Percentiles rank a stretch among this genome's conserved stretches.
Evolutionary conservation across 2,329 filamentous ascomycete species (phyloP).

Genomic region (Talaromyces rugulosus): DNA sequence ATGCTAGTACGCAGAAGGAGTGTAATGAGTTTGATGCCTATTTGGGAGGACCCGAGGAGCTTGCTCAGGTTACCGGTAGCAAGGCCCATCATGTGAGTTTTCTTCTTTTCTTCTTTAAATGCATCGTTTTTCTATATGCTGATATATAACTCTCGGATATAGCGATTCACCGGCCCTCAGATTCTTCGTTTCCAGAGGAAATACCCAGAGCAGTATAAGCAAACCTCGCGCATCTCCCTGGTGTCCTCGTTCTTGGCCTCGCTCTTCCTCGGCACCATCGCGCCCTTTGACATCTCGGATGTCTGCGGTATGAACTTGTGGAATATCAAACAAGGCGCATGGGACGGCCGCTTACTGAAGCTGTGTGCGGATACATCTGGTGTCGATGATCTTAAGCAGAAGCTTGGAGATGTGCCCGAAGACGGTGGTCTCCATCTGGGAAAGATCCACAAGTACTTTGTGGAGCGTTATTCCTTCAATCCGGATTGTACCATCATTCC

Average conservation of each 20-base stretch:
- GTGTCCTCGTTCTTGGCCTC: constrained; percentile 95
- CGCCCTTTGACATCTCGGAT: constrained; percentile 89
- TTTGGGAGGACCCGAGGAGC: constrained; percentile 60
- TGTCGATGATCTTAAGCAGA: constrained; percentile 63
- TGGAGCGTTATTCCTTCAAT: constrained; percentile 71
- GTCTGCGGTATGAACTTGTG: constrained; percentile 96
- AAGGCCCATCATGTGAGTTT: constrained; percentile 82
- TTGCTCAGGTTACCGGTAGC: constrained; percentile 82
- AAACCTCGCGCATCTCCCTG: constrained; percentile 80
- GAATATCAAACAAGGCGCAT: constrained; percentile 73
- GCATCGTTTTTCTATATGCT: constrained; percentile 1
- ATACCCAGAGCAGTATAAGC: constrained; percentile 73
- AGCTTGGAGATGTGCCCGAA: constrained; percentile 73
- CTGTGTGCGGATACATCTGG: constrained; percentile 67
- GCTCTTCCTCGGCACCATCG: constrained; percentile 76
- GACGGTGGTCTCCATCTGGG: constrained; percentile 81
- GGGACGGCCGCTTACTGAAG: constrained; percentile 70
- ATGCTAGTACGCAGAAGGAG: constrained; percentile 87
- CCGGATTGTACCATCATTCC: constrained; percentile 71
- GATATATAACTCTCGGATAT: background rate
- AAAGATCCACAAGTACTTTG: constrained; percentile 72
- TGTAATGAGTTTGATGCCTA: constrained; percentile 80
- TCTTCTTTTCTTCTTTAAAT: background rate
- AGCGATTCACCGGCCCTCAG: constrained; percentile 96
- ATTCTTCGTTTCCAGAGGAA: constrained; percentile 83